Evolutionary conservation across 1,284 basidiomycete species (phyloP).

Genomic region (Irpex sp.): DNA sequence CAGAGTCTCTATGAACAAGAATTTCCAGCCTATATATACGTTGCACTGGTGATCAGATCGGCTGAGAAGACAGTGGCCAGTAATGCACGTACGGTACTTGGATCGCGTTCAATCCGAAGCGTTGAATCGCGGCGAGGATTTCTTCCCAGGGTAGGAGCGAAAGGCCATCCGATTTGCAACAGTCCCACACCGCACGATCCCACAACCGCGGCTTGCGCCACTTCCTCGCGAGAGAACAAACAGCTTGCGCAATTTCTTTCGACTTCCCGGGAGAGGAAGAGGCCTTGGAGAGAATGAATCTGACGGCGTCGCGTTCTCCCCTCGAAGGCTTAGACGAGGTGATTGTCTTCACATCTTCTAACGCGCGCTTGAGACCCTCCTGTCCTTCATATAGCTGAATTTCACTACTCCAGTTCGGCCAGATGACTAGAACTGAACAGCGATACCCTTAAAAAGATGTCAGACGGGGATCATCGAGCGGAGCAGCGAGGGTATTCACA

Average conservation of each 20-base stretch:
- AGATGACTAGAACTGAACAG: conserved; percentile 1
- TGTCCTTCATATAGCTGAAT: not conserved
- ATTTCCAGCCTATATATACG: too few relatives aligned
- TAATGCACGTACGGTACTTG: too few relatives aligned
- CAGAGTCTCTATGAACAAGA: not conserved
- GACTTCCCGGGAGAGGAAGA: not conserved
- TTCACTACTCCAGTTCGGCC: not conserved
- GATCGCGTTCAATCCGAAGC: too few relatives aligned
- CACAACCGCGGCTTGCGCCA: not conserved
- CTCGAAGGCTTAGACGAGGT: not conserved
- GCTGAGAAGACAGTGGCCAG: too few relatives aligned
- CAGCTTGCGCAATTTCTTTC: not conserved
- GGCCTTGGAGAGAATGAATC: not conserved
- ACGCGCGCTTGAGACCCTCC: not conserved
- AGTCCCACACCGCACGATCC: not conserved
- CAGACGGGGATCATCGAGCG: not conserved
- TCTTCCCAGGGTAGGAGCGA: too few relatives aligned
- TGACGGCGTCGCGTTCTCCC: not conserved
- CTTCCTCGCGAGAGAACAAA: not conserved
- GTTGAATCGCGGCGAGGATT: too few relatives aligned
- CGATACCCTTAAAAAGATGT: not conserved
- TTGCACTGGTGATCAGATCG: too few relatives aligned
- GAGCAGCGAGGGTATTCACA: not conserved
- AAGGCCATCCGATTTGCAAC: not conserved
- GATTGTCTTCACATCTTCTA: not conserved